Base-by-base conservation (phyloP, 139 green algal species). In the Tetratostichococcus sp. region DNA sequence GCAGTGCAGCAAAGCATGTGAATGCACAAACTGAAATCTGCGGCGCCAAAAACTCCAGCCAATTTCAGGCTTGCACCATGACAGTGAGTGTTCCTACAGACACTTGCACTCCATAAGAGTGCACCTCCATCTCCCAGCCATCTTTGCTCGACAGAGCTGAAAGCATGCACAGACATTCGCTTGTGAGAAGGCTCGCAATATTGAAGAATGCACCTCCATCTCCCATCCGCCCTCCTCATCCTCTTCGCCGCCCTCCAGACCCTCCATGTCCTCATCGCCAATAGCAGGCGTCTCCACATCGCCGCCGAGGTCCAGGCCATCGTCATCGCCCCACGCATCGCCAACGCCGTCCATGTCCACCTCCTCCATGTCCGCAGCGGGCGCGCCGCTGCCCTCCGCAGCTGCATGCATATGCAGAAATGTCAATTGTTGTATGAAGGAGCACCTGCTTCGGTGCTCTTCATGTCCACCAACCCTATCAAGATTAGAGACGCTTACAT, bases 141-240 rank as follows among this genome's bases (percentile, higher is more conserved):
- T n/a, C n/a, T n/a, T n/a, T n/a, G n/a, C n/a, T n/a, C n/a, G n/a
- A n/a, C n/a, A n/a, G n/a, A n/a, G n/a, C n/a, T n/a, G n/a, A n/a
- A n/a, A n/a, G n/a, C n/a, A n/a, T n/a, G n/a, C n/a, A n/a, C n/a
- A n/a, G n/a, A n/a, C n/a, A n/a, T n/a, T n/a, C n/a, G n/a, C n/a
- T n/a, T n/a, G n/a, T n/a, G n/a, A n/a, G n/a, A n/a, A n/a, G n/a
- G n/a, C n/a, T n/a, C n/a, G n/a, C n/a, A n/a, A n/a, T n/a, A n/a
- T n/a, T n/a, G n/a, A n/a, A 25, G 43, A 90, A 35, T 83, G 67
- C 30, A 92, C 87, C 69, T 98, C 94, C 92, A 98, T 98, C 50
- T 97, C 95, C 95, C 95, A 99, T 50, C 94, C 94, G 42, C 85
- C 91, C 69, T 93, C 89, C 25, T 79, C 85, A 50, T 89, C 91